phyloP scores from a whole-genome alignment of 2,329 filamentous ascomycete species.

The Colletotrichum camelliae region DNA sequence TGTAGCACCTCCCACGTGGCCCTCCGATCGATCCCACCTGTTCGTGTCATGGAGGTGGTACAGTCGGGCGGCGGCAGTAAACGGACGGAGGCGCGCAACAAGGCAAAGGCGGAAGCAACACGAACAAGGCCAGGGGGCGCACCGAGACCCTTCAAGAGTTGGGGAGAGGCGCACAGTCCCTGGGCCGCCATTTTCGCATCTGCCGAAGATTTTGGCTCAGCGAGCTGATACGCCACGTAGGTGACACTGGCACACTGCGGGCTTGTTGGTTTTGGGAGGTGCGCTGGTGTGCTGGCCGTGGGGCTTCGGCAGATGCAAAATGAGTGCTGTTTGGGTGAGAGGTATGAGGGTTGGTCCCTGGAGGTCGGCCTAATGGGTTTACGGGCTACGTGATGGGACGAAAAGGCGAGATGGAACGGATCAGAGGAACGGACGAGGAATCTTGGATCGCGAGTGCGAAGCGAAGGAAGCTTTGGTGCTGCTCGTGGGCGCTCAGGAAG shows the following conservation, averaged over 20 bases:
- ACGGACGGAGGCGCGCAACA: background rate
- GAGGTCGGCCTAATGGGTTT: background rate
- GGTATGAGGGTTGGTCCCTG: slow-evolving; percentile 8
- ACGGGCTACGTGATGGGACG: background rate
- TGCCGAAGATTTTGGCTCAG: slow-evolving; percentile 15
- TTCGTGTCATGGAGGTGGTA: slow-evolving; percentile 3
- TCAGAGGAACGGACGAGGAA: background rate
- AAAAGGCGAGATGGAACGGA: background rate
- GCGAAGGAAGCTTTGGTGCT: background rate
- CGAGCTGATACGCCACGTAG: slow-evolving; percentile 7
- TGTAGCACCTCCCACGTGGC: background rate
- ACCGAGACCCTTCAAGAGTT: background rate
- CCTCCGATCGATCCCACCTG: slow-evolving; percentile 11
- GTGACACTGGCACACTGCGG: background rate
- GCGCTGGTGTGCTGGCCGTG: background rate
- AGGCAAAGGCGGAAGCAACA: background rate
- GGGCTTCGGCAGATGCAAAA: slow-evolving; percentile 13
- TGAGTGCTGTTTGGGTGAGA: background rate
- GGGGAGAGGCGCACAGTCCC: background rate
- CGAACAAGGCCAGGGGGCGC: background rate
- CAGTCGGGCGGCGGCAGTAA: background rate
- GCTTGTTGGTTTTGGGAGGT: background rate
- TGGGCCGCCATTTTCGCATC: background rate
- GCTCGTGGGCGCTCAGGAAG: background rate
- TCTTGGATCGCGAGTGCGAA: background rate